phyloP scores from a whole-genome alignment of 805 yeast genomes.

The Metschnikowia cerradonensis region DNA sequence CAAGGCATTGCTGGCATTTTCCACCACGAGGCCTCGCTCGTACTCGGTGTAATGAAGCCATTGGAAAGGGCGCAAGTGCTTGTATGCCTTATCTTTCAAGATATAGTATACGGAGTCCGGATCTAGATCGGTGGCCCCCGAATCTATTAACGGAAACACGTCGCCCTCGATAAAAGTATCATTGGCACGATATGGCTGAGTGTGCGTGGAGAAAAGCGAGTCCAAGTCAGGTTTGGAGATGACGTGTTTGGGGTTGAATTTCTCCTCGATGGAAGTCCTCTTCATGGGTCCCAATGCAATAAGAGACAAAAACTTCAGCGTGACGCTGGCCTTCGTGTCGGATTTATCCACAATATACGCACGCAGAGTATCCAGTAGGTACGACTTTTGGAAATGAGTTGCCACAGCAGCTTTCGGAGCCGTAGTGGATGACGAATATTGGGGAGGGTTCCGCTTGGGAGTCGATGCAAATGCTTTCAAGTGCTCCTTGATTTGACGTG shows the following conservation, averaged over 20 bases:
- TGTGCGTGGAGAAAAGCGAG: constrained; percentile 26
- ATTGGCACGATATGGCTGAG: constrained; percentile 25
- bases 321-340: constrained; percentile 9
- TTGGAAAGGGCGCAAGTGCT: constrained; percentile 37
- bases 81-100: constrained; percentile 39
- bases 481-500: constrained; percentile 25
- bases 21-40: constrained; percentile 30
- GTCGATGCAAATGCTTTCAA: constrained; percentile 1
- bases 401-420: background rate
- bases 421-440: background rate
- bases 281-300: constrained; percentile 20
- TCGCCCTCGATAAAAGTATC: constrained; percentile 30
- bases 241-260: constrained; percentile 5
- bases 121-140: constrained; percentile 10
- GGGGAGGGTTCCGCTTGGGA: constrained; percentile 1
- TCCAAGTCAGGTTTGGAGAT: constrained; percentile 13
- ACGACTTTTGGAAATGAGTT: background rate
- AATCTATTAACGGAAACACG: constrained; percentile 20
- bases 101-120: constrained; percentile 14
- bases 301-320: constrained; percentile 13
- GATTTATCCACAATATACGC: constrained; percentile 9
- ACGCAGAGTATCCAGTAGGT: constrained; percentile 8
- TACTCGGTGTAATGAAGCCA: constrained; percentile 30
- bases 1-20: constrained; percentile 36
- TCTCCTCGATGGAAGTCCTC: constrained; percentile 5